Evolutionary conservation across 1,284 basidiomycete genomes (phyloP), one percentile per base, ranked within the genome.

Genomic region (Apiotrichum gracile): DNA sequence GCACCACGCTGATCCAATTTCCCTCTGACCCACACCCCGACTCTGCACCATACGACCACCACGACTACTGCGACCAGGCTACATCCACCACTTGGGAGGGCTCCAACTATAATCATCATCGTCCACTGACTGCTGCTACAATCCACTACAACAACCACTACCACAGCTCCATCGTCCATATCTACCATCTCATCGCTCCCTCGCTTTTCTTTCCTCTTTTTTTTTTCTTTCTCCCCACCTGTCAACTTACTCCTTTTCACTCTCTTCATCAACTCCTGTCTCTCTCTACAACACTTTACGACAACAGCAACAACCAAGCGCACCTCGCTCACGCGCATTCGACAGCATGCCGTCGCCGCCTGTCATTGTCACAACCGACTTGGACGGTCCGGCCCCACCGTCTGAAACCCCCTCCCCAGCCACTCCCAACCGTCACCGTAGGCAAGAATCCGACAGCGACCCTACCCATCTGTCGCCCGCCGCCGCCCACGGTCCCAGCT

Each of bases 361-460:
- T 10, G 46, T 62, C 37, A 70, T 70, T 58, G 62, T 70, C 51
- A 70, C 68, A 5, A 70, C 68, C 41, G 68, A 70, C 54, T 60
- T 66, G 16, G 64, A 65, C 47, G 56, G 57, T 0, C 51, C 58
- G 16, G n/a, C 35, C 5, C 37, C 35, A 4, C 19, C 38, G 14
- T 22, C 49, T 26, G 55, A 45, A 2, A 39, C 47, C 25, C 31
- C 47, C 9, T 44, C 51, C 3, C 54, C 62, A 2, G 38, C 34
- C 19, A 55, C 52, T 24, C 55, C 55, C 25, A 54, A 35, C 16
- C 38, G 47, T 16, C 57, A 55, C 29, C 46, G 49, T 13, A 51
- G 50, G 37, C 54, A 48, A 35, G 55, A 39, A 38, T 59, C 43
- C n/a, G 57, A 57, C 26, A 49, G 40, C 35, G 56, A 63, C 34